Evolutionary conservation across 148 eudicot genomes (phyloP).

Genomic region (Heliosperma pusillum): DNA sequence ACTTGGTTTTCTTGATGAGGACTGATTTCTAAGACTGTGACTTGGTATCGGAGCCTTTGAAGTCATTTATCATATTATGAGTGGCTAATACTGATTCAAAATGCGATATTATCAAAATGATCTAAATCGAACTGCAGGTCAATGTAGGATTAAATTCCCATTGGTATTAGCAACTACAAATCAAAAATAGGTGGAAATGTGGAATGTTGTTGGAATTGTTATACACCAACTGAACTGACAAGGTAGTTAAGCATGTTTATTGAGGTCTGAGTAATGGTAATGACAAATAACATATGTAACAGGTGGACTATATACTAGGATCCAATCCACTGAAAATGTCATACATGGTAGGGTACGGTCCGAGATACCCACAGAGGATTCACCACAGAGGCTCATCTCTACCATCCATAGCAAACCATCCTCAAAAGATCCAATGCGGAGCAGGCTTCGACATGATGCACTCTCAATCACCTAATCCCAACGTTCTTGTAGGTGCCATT

Average conservation of each 20-base stretch:
- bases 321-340: constrained; percentile 79
- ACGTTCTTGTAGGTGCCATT: constrained; percentile 62
- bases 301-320: constrained; percentile 80
- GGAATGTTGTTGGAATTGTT: no score
- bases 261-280: not conserved
- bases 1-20: no score
- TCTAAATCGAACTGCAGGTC: no score
- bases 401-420: constrained; percentile 58
- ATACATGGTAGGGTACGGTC: constrained; percentile 82
- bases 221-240: no score
- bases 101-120: no score
- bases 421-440: constrained; percentile 66
- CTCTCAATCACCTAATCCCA: constrained; percentile 67
- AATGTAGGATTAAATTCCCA: no score
- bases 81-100: no score
- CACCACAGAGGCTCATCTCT: constrained; percentile 86
- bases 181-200: no score
- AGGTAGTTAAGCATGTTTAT: not conserved
- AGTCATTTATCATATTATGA: no score
- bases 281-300: not conserved
- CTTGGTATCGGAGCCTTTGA: no score
- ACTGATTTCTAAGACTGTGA: no score
- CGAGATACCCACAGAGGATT: constrained; percentile 60
- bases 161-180: no score
- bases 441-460: constrained; percentile 56